Evolutionary conservation across 2,329 filamentous ascomycete species (phyloP), one percentile per base, ranked within the genome.

Genomic region (Dactylellina drechsleri): DNA sequence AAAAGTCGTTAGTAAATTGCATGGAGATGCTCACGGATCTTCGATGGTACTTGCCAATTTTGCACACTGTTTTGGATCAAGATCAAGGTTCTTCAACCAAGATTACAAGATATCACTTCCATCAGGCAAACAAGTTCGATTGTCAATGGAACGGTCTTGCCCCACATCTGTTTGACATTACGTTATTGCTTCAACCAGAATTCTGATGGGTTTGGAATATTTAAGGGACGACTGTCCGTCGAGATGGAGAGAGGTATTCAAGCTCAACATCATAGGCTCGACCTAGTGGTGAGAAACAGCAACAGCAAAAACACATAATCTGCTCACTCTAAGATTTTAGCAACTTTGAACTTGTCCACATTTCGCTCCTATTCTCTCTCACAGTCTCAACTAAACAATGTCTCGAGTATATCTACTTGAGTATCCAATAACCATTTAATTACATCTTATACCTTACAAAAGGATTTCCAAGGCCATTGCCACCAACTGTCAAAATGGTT

Each of bases 31-130:
- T 74, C 16, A 74, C 68, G 4, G 68, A 74, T 20, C 61, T 74
- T 41, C 61, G 68, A 4, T 74, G 68, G 68, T 74, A 74, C n/a
- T 40, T 74, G 15, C 68, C 68, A 49, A 62, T 74, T 28, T n/a
- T 74, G 4, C 28, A 66, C 15, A 61, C 58, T 7, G 13, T 36
- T 2, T 28, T 50, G 12, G 40, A 66, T 18, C 18, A 31, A 26
- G n/a, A 15, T 3, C 6, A 64, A 36, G 18, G 23, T 23, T 15
- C 23, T 2, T 12, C 5, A 3, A 50, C 56, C 7, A 66, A 50
- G 18, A 41, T 74, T n/a, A 66, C 68, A 20, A 60, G 68, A 53
- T 74, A 74, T 15, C 68, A 74, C 26, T 74, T 74, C 28, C 68
- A 74, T 18, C 68, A 74, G 36, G 15, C 49, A 2, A 61, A 57